Evolutionary conservation across 2,329 filamentous ascomycete genomes (phyloP).

Genomic region (Diplodia scrobiculata): DNA sequence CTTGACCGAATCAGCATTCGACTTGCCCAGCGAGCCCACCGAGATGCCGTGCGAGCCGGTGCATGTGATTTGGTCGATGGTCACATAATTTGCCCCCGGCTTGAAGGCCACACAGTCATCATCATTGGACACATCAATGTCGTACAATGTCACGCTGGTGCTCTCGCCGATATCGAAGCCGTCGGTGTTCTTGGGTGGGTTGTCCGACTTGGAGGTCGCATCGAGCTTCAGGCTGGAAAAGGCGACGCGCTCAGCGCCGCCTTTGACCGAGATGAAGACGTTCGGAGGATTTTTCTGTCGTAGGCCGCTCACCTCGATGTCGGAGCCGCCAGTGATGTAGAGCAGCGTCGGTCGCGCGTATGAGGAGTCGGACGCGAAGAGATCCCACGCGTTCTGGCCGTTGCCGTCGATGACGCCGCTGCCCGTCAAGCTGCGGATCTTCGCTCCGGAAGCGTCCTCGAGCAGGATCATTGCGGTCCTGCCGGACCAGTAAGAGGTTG

Average conservation of each 20-base stretch:
- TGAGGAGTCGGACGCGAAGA: conserved; percentile 45
- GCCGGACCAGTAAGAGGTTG: conserved; percentile 50
- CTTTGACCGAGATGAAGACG: conserved; percentile 49
- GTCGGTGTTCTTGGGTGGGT: conserved; percentile 49
- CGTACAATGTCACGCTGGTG: conserved; percentile 44
- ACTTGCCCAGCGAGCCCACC: conserved; percentile 52
- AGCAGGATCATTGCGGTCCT: conserved; percentile 48
- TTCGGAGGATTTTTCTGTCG: conserved; percentile 50
- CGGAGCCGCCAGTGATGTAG: conserved; percentile 46
- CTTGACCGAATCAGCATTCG: conserved; percentile 46
- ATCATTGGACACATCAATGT: conserved; percentile 47
- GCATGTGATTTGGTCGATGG: conserved; percentile 49
- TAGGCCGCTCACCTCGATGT: conserved; percentile 46
- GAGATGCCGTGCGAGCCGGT: conserved; percentile 51
- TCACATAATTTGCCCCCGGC: conserved; percentile 46
- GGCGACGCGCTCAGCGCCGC: conserved; percentile 41
- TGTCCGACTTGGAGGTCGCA: conserved; percentile 46
- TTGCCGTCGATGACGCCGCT: conserved; percentile 53
- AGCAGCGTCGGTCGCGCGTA: conserved; percentile 49
- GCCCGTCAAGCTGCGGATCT: conserved; percentile 47
- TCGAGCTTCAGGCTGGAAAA: conserved; percentile 46
- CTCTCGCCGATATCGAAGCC: conserved; percentile 50
- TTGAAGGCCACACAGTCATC: conserved; percentile 54
- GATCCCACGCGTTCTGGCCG: conserved; percentile 50
- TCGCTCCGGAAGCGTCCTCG: conserved; percentile 44